Conservation (phyloP, 1,139 yeast genomes). For the Debaryomyces singareniensis region DNA sequence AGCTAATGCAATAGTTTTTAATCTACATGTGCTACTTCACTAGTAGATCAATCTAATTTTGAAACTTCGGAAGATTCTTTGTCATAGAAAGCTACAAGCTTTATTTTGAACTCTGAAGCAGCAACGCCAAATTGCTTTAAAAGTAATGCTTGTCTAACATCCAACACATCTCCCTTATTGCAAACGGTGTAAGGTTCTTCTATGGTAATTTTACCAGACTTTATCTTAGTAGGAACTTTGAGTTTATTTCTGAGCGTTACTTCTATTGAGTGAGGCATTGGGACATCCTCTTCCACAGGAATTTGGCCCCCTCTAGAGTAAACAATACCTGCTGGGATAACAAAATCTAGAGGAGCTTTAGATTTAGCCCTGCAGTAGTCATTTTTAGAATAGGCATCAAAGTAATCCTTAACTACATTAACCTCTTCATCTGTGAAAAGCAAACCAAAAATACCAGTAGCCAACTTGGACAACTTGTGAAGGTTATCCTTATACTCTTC, state of each 20-base stretch:
- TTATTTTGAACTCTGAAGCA: slow-evolving; percentile 82
- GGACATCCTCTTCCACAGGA: slow-evolving; percentile 86
- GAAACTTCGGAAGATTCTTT: slow-evolving; percentile 38
- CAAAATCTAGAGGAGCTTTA: slow-evolving; percentile 73
- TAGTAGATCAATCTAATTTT: slow-evolving; percentile 11
- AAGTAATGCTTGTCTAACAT: slow-evolving; percentile 86
- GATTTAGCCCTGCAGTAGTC: slow-evolving; percentile 92
- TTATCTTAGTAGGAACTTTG: slow-evolving; percentile 87
- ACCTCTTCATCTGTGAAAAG: slow-evolving; percentile 84
- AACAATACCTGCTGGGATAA: slow-evolving; percentile 82
- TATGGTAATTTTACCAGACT: slow-evolving; percentile 78
- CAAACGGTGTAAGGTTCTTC: slow-evolving; percentile 78
- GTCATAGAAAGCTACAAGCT: slow-evolving; percentile 70
- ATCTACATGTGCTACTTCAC: neutral
- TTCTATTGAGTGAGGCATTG: slow-evolving; percentile 93
- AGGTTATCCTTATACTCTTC: slow-evolving; percentile 87
- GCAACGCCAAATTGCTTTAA: slow-evolving; percentile 95
- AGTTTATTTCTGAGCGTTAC: slow-evolving; percentile 82
- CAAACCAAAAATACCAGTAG: slow-evolving; percentile 76
- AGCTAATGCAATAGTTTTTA: neutral
- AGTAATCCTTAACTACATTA: slow-evolving; percentile 79
- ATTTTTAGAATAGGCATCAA: slow-evolving; percentile 65
- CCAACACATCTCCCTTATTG: slow-evolving; percentile 69
- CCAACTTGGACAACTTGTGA: slow-evolving; percentile 54
- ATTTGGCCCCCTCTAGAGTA: slow-evolving; percentile 95